Evolutionary conservation across 1,139 yeast species (phyloP), one percentile per base, ranked within the genome.

Genomic region (Geotrichum fermentans): DNA sequence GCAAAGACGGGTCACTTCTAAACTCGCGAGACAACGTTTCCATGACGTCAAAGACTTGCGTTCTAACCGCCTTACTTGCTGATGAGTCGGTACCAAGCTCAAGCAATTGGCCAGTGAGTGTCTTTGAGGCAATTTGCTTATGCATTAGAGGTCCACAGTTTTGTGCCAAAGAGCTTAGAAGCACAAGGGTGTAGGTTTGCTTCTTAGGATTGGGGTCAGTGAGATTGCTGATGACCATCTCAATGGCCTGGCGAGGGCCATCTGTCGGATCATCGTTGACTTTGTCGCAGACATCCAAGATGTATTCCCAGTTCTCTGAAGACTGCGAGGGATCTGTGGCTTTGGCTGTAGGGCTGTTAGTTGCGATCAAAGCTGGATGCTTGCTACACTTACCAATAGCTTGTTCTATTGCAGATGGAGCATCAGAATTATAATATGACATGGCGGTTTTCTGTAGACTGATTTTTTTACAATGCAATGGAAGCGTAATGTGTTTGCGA

Each of bases 111-210:
- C 73, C 72, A 28, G 88, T 77, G 62, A 89, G 88, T 8, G 74
- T 62, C 56, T 78, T 79, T 20, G 89, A 73, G 32, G 96, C 90
- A 39, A 90, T 80, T 58, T 83, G 87, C 55, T 86, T 89, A 59
- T 82, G 82, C 78, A 86, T 79, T 57, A 89, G 74, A 2, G 95
- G 82, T 1, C 97, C 97, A 68, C 97, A 90, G 64, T 92, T 92
- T 65, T 89, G 96, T 0, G 96, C 96, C 33, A 88, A 67, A 0
- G 96, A 83, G 14, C 80, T 76, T 17, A 87, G 68, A 48, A 90
- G 69, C 0, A 41, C 30, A 47, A 92, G 68, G 0, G 94, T 67
- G 58, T 95, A 75, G 47, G 90, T 70, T 26, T 87, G 79, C 1
- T 85, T 84, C 65, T 90, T 92, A 24, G 96, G 97, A 65, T 87